Base-by-base conservation (phyloP, 768 basidiomycete species). In the Leccinellum albellum region DNA sequence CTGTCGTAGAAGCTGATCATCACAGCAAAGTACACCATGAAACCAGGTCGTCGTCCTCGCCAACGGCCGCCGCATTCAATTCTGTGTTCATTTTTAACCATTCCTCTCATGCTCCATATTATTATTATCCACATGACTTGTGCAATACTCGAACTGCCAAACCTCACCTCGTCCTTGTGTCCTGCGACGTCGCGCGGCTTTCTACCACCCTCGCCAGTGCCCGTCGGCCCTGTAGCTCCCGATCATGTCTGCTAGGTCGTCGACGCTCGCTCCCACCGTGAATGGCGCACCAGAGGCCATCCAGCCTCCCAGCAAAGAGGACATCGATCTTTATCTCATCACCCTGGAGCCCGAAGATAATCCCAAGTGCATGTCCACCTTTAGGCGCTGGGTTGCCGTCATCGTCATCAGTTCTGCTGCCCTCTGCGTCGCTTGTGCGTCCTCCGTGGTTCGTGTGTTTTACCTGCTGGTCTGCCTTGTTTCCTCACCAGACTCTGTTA, bases 381-480 rank as follows among this genome's bases (percentile, higher is more conserved):
- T 73, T 24, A 75, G 73, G 60, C 82, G 81, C 61, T 84, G 83
- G 83, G 53, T 78, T 24, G 70, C 74, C 6, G 78, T 84, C 7
- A 55, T 75, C 3, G 71, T 77, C 7, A 81, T 84, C 54, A 75
- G 78, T 33, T 70, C 73, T 3, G 78, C 78, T 12, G 74, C 80
- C 6, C 71, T 80, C 12, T 82, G 81, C 53, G 80, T 78, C 6
- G 79, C 84, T 1, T 81, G 78, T 63, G 79, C 79, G 13, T 85
- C 84, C 1, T 84, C 82, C 1, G 74, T 83, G 66, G 84, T 82
- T 53, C 40, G 40, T 42, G 83, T 75, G 23, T 53, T 14, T 8
- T 24, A 3, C 13, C 5, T 7, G 1, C 7, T 53, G 35, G 32
- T 48, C 51, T 26, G 32, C 17, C 26, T 14, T 14, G 13, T 53